Evolutionary conservation across 2,329 filamentous ascomycete species (phyloP).

Genomic region (Metarhizium album): DNA sequence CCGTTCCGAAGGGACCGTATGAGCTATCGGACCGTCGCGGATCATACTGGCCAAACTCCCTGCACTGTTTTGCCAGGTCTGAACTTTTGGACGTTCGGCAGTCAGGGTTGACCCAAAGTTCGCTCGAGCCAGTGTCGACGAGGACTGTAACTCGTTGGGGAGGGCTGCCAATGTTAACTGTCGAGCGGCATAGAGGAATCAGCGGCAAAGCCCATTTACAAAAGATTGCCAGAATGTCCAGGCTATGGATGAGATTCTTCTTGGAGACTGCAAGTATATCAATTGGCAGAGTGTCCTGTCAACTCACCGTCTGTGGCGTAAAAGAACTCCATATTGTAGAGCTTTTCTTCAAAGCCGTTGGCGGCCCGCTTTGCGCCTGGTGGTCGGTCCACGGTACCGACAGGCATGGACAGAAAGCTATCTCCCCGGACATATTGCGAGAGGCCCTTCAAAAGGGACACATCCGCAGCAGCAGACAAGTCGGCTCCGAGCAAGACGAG

Average conservation of each 20-base stretch:
- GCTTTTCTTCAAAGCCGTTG: conserved; percentile 17
- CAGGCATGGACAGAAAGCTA: conserved; percentile 26
- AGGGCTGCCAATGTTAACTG: conserved; percentile 33
- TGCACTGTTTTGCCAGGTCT: conserved; percentile 26
- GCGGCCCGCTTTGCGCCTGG: conserved; percentile 7
- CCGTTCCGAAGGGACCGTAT: conserved; percentile 24
- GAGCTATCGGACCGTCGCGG: conserved; percentile 28
- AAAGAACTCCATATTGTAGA: conserved; percentile 27
- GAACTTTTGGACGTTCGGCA: conserved; percentile 29
- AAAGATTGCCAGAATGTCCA: no score
- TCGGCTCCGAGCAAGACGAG: conserved; percentile 9
- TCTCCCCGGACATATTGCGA: conserved; percentile 21
- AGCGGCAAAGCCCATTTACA: not conserved
- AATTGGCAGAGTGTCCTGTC: not conserved
- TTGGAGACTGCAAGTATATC: not conserved
- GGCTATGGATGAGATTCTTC: not conserved
- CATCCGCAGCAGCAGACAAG: conserved; percentile 2
- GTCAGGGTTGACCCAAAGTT: conserved; percentile 44
- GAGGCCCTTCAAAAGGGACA: conserved; percentile 9
- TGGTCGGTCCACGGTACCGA: conserved; percentile 20
- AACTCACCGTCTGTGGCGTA: conserved; percentile 27
- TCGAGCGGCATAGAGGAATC: not conserved
- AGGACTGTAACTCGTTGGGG: conserved; percentile 34
- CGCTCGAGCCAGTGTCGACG: conserved; percentile 41
- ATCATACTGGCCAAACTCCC: conserved; percentile 32